Base-by-base conservation (phyloP, 2,329 filamentous ascomycete genomes). In the Cordyceps tenuipes region DNA sequence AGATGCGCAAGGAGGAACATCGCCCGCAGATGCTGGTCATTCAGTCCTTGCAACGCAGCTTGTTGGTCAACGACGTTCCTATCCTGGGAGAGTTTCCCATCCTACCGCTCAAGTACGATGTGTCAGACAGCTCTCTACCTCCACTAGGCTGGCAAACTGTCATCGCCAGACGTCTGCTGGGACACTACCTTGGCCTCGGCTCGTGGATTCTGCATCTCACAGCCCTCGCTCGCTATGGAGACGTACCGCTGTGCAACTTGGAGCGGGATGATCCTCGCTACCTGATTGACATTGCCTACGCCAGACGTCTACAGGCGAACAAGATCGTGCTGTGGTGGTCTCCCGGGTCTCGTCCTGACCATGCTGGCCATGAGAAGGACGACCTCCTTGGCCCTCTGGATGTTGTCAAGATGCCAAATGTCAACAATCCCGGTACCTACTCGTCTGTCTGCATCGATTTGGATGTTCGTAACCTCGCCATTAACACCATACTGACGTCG, bases 321-420 rank as follows among this genome's bases (percentile, higher is more conserved):
- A 91, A 92, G 61, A 90, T 99, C 1, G 89, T 99, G 6, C 78
- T 99, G 7, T 99, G 94, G 94, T 99, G 94, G 94, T 97, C 93
- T 19, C 81, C 84, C 10, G 87, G 88, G 7, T 85, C 93, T 0
- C 85, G 88, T 56, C 94, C 95, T 1, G 94, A 99, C 70, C 94
- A 99, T 73, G 94, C 91, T 50, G 94, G 94, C 0, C 91, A 97
- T 71, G 94, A 99, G 71, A 89, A 88, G 63, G 95, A 99, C 68
- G 91, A 97, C 71, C 83, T 97, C 23, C 76, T 89, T 0, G 89
- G 89, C 0, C 83, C 89, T 2, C 80, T 97, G 31, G 93, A 99
- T 65, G 88, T 82, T 12, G 89, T 96, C 15, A 86, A 90, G 62
- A 96, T 97, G 91, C 93, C 94, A 0, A 88, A 88, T 15, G 84